These are phyloP conservation scores for Umbelopsis sp. DNA, from an alignment of 371 early-diverging fungal species.

Conservation along the genomic window DNA sequence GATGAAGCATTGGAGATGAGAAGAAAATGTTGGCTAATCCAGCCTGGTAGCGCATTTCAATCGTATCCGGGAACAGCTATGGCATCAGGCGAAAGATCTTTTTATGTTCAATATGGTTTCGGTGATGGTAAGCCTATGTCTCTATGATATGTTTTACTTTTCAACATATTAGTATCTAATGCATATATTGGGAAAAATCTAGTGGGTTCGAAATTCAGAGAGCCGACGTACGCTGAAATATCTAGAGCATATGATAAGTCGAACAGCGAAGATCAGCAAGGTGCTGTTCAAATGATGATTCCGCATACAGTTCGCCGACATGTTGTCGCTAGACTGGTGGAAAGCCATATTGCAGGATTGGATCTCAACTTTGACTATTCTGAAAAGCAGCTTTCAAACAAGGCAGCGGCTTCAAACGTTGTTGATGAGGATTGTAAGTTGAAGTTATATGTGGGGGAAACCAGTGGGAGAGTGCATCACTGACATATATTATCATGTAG, in stretches of 20 bases:
- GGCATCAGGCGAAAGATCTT: constrained; percentile 31
- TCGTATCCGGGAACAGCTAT: constrained; percentile 17
- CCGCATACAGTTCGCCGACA: constrained; percentile 32
- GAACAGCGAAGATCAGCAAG: not conserved
- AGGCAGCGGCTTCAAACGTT: constrained; percentile 7
- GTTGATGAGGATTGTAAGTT: constrained; percentile 7
- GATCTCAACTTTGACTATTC: constrained; percentile 14
- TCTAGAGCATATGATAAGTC: constrained; percentile 24
- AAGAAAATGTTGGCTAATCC: constrained; percentile 70
- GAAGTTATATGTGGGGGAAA: not conserved
- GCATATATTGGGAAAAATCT: not conserved
- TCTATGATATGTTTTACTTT: not conserved
- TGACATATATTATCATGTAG: not conserved
- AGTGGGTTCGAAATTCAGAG: constrained; percentile 49
- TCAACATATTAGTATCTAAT: not conserved
- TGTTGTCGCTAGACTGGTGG: constrained; percentile 27
- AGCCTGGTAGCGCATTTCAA: constrained; percentile 41
- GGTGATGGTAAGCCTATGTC: constrained; percentile 48
- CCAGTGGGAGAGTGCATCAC: not conserved
- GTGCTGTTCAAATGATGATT: constrained; percentile 28
- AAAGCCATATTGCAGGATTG: constrained; percentile 26
- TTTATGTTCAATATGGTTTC: constrained; percentile 63
- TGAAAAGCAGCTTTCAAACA: constrained; percentile 7
- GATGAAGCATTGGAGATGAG: constrained; percentile 65
- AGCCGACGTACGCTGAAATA: constrained; percentile 33